Percentiles rank a stretch among this genome's conserved stretches.
Evolutionary conservation across 768 basidiomycete species (phyloP).

Genomic region (Pleurotus tuber-regium): DNA sequence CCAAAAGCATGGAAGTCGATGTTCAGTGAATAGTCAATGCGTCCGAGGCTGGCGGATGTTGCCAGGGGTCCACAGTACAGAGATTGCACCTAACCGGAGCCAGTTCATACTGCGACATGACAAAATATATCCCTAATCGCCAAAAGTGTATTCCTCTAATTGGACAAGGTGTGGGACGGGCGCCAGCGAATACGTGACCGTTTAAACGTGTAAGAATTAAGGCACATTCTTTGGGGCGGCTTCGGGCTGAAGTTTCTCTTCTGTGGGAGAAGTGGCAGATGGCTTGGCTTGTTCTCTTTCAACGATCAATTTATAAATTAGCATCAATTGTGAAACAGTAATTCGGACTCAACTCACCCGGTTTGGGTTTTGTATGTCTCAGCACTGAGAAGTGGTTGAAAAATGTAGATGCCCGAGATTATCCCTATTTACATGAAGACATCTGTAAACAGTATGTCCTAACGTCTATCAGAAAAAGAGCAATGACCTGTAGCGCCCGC

Average conservation of each 20-base stretch:
- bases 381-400: slow-evolving; percentile 46
- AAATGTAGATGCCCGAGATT: slow-evolving; percentile 64
- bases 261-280: slow-evolving; percentile 1
- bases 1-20: slow-evolving; percentile 29
- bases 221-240: neutral
- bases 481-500: slow-evolving; percentile 55
- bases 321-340: slow-evolving; percentile 8
- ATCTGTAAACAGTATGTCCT: neutral
- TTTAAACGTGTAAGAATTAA: too few species aligned
- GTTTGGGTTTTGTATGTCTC: slow-evolving; percentile 15
- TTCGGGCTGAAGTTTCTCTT: neutral
- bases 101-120: too few species aligned
- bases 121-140: slow-evolving; percentile 4
- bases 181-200: neutral
- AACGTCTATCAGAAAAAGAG: neutral
- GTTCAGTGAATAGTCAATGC: slow-evolving; percentile 18
- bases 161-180: neutral
- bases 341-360: slow-evolving; percentile 15
- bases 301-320: slow-evolving; percentile 12
- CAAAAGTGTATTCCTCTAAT: slow-evolving; percentile 1
- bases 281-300: slow-evolving; percentile 4
- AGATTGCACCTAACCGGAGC: neutral
- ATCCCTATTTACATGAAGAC: slow-evolving; percentile 39
- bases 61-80: too few species aligned
- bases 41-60: neutral